Base-by-base conservation (phyloP, 805 yeast species). In the Tetrapisispora arboricola region DNA sequence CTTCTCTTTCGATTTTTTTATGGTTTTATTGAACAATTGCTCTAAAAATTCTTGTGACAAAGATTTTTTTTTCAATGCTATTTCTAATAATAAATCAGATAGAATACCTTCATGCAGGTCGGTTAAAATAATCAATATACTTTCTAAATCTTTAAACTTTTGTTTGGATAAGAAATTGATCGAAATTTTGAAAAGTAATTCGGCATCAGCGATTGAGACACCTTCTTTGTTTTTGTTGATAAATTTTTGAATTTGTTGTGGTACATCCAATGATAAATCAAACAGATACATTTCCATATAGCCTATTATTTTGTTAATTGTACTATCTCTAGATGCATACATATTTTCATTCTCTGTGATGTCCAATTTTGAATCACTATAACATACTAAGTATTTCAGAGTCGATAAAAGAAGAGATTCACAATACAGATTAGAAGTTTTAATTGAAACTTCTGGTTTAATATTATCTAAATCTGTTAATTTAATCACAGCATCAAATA, bases 11-110 rank as follows among this genome's bases (percentile, higher is more conserved):
- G 44, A 32, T 25, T 32, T 22, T 16, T 42, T 30, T 6, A 54
- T 27, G 2, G 49, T 44, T 8, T 47, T 40, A 1, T 35, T 19
- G 24, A 58, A 56, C 29, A 60, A 35, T 1, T 48, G 38, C 9
- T 65, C 54, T 19, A 79, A 59, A 48, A 81, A 80, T 1, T 64
- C 61, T 3, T 70, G 63, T 0, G 85, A 72, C 26, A 81, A 54
- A 0, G 78, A 64, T 49, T 71, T 76, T 46, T 76, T 77, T 16
- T 70, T 64, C 1, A 59, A 45, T 1, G 77, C 64, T n/a, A 81
- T 57, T n/a, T 64, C 61, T 7, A 58, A 57, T 31, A 81, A 59
- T 17, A 79, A 53, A 0, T 48, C 31, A n/a, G 72, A 68, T 0
- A 78, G 58, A 19, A 68, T 53, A 0, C 49, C 46, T 2, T 72